Evolutionary conservation across 2,329 filamentous ascomycete species (phyloP).

Genomic region (Pyricularia sp.): DNA sequence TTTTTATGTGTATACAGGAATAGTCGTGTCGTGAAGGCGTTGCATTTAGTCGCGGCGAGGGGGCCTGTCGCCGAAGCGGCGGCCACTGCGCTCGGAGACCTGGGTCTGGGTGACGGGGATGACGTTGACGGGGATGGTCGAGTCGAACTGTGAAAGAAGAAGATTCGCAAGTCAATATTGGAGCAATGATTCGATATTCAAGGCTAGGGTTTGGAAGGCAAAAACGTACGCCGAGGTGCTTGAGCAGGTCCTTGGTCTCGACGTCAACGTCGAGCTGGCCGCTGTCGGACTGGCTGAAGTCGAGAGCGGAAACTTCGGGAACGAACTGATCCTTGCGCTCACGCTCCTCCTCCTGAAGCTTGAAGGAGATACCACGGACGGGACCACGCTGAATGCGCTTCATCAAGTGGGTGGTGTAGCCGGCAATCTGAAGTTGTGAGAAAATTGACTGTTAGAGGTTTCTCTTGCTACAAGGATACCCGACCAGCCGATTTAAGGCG

Average conservation of each 20-base stretch:
- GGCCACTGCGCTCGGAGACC: slow-evolving; percentile 57
- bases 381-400: slow-evolving; percentile 99
- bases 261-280: slow-evolving; percentile 89
- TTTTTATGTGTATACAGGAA: slow-evolving; percentile 13
- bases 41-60: slow-evolving; percentile 30
- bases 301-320: slow-evolving; percentile 94
- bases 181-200: not conserved
- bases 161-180: slow-evolving; percentile 15
- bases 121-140: slow-evolving; percentile 83
- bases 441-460: not conserved
- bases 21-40: slow-evolving; percentile 10
- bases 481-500: not conserved
- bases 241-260: slow-evolving; percentile 98
- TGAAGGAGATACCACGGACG: slow-evolving; percentile 99
- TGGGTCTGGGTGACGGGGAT: slow-evolving; percentile 82
- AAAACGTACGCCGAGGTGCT: slow-evolving; percentile 88
- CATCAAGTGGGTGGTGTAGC: slow-evolving; percentile 98
- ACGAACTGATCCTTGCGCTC: slow-evolving; percentile 99
- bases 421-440: slow-evolving; percentile 57
- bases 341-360: slow-evolving; percentile 99
- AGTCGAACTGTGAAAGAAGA: slow-evolving; percentile 61
- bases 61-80: slow-evolving; percentile 29
- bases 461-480: not conserved
- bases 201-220: slow-evolving; percentile 3
- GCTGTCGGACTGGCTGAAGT: slow-evolving; percentile 89